phyloP scores from a whole-genome alignment of 2,329 filamentous ascomycete species.

The Trichophyton simii region DNA sequence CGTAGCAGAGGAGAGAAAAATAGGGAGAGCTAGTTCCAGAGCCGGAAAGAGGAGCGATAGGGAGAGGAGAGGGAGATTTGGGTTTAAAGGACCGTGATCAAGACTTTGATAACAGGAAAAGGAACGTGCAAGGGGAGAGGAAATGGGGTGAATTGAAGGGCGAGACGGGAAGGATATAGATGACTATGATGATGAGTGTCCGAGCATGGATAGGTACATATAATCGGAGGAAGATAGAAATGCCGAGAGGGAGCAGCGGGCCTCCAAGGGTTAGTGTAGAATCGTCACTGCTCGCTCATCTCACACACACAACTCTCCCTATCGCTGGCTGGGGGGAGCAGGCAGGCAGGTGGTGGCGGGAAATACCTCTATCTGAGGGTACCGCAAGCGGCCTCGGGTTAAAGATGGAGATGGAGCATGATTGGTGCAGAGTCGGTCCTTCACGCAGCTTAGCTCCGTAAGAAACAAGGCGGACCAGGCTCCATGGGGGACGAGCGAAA shows the following conservation, averaged over 20 bases:
- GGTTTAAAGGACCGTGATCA: constrained; percentile 2
- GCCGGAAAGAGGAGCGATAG: too few relatives aligned
- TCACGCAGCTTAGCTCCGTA: constrained; percentile 4
- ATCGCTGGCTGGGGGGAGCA: background rate
- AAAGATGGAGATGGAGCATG: background rate
- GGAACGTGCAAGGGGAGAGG: constrained; percentile 1
- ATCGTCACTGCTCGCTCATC: background rate
- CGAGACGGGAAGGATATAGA: constrained; percentile 4
- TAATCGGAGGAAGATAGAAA: constrained; percentile 3
- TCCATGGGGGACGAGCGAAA: constrained; percentile 1
- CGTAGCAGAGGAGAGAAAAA: background rate
- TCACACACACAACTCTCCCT: background rate
- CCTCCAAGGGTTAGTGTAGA: background rate
- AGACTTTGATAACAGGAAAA: background rate
- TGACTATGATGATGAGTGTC: background rate
- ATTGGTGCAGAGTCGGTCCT: constrained; percentile 2
- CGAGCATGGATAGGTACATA: constrained; percentile 2
- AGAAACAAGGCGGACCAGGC: constrained; percentile 5
- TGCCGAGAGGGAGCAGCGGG: background rate
- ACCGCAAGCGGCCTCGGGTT: constrained; percentile 6
- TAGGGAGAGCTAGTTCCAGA: background rate
- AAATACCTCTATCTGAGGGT: constrained; percentile 5
- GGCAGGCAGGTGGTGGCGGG: constrained; percentile 4
- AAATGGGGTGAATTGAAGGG: background rate
- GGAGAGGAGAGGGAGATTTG: background rate